These are phyloP conservation scores for barley (Hordeum vulgare) DNA, from an alignment of 176 grass and related monocot species.

Conservation along the genomic window MorexV3_pseudomolecules_assembly NC_058524.1:162746504-162747003, in stretches of 20 bases:
- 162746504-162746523: no score
- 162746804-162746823: constrained; percentile 22
- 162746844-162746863: constrained; percentile 10
- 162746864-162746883: constrained; percentile 6
- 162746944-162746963: constrained; percentile 24
- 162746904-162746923: constrained; percentile 15
- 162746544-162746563: no score
- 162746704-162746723: constrained; percentile 21
- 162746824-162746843: not conserved
- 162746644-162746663: constrained; percentile 47
- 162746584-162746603: not conserved
- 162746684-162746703: constrained; percentile 12
- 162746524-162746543: no score
- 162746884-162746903: constrained; percentile 48
- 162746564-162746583: no score
- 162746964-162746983: constrained; percentile 22
- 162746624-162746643: constrained; percentile 51
- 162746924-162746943: constrained; percentile 61
- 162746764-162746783: constrained; percentile 15
- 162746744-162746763: constrained; percentile 56
- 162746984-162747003: not conserved
- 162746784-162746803: not conserved
- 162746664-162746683: not conserved
- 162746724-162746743: constrained; percentile 46
- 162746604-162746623: not conserved